A percentile compares a stretch with the other conserved stretches of the same genome.
phyloP scores from a whole-genome alignment of 306 rosid genomes.

The Hippophae gyantsensis region DNA sequence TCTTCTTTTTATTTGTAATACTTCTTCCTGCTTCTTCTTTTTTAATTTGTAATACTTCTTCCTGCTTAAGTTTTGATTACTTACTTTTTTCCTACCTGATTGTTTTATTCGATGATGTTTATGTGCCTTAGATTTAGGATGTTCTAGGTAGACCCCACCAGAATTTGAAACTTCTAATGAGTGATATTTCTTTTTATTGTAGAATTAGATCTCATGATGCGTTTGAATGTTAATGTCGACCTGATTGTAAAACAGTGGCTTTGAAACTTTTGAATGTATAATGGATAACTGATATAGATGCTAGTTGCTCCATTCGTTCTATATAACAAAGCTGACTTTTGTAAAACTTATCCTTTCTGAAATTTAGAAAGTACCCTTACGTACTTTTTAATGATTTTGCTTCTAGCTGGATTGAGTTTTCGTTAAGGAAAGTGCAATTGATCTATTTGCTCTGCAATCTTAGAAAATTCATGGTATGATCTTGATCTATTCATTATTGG shows the following conservation, averaged over 20 bases:
- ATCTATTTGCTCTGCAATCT: not conserved
- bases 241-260: conserved; percentile 8
- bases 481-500: not conserved
- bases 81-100: not conserved
- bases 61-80: too few relatives aligned
- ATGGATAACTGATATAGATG: conserved; percentile 1
- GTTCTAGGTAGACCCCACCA: conserved; percentile 24
- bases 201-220: conserved; percentile 28
- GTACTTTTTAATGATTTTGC: conserved; percentile 4
- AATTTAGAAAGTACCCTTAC: conserved; percentile 1
- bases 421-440: not conserved
- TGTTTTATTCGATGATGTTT: conserved; percentile 6
- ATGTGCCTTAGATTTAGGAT: conserved; percentile 10
- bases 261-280: conserved; percentile 8
- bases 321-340: conserved; percentile 6
- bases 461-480: conserved; percentile 6
- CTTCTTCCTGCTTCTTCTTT: too few relatives aligned
- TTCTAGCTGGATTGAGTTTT: conserved; percentile 17
- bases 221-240: conserved; percentile 17
- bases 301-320: conserved; percentile 4
- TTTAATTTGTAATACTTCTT: not conserved
- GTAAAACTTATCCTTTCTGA: conserved; percentile 1
- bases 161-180: conserved; percentile 12
- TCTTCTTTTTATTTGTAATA: not conserved
- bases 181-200: conserved; percentile 9